Percentiles rank a stretch among this genome's conserved stretches.
Evolutionary conservation across 2,329 filamentous ascomycete genomes (phyloP).

Genomic region (Rhynchosporium secalis): DNA sequence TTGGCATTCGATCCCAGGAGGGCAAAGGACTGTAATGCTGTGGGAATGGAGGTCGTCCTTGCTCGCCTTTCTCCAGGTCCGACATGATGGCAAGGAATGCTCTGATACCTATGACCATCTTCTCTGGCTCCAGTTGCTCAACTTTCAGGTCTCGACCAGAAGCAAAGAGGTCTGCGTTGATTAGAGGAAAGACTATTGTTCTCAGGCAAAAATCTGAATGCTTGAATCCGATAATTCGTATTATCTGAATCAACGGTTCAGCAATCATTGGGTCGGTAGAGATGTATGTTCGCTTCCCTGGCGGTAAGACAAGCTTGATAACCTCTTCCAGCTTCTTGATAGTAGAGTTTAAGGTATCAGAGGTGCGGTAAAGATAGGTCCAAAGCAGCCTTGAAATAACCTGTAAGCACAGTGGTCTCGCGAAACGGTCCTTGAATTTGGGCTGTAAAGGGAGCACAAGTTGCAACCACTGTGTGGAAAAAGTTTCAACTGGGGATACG

Average conservation of each 20-base stretch:
- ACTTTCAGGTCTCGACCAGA: slow-evolving; percentile 63
- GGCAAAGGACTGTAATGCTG: slow-evolving; percentile 54
- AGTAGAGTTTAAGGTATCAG: slow-evolving; percentile 67
- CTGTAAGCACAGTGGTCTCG: slow-evolving; percentile 78
- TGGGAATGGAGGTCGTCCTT: slow-evolving; percentile 80
- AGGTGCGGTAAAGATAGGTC: slow-evolving; percentile 88
- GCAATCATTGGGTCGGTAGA: slow-evolving; percentile 81
- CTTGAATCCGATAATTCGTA: slow-evolving; percentile 91
- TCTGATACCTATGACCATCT: slow-evolving; percentile 94
- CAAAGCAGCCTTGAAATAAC: slow-evolving; percentile 88
- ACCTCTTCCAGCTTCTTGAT: slow-evolving; percentile 87
- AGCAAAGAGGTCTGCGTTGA: slow-evolving; percentile 87
- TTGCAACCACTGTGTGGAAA: slow-evolving; percentile 83
- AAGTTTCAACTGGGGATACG: slow-evolving; percentile 80
- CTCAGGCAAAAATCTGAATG: slow-evolving; percentile 92
- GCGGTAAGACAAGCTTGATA: slow-evolving; percentile 77
- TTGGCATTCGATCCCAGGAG: slow-evolving; percentile 47
- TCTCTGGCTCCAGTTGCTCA: slow-evolving; percentile 91
- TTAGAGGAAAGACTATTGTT: slow-evolving; percentile 88
- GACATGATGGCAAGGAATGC: slow-evolving; percentile 92
- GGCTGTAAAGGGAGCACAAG: slow-evolving; percentile 75
- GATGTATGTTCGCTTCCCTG: slow-evolving; percentile 75
- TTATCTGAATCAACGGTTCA: slow-evolving; percentile 89
- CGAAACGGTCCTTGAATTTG: slow-evolving; percentile 79
- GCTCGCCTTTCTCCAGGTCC: slow-evolving; percentile 83